Conservation (phyloP, 768 basidiomycete genomes). For the Leccinum variicolor region DNA sequence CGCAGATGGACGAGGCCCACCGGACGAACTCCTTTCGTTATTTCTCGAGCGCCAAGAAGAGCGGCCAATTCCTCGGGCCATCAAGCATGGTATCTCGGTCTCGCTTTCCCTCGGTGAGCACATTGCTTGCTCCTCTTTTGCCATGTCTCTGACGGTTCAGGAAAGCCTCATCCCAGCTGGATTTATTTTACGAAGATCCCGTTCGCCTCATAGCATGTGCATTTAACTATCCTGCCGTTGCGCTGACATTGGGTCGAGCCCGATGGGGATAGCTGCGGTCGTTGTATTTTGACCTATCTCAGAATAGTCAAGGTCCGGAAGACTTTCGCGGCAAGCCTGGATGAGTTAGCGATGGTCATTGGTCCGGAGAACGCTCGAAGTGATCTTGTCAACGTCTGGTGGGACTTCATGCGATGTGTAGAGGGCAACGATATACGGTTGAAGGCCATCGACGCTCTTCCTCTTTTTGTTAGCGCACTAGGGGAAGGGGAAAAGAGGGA, state of each 20-base stretch:
- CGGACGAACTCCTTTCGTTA: slow-evolving; percentile 66
- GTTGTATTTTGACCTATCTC: slow-evolving; percentile 64
- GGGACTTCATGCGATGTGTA: slow-evolving; percentile 48
- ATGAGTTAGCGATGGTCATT: slow-evolving; percentile 85
- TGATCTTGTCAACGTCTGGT: slow-evolving; percentile 75
- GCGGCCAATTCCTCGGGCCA: slow-evolving; percentile 31
- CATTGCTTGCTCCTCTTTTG: not conserved
- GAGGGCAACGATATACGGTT: slow-evolving; percentile 67
- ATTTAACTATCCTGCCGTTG: slow-evolving; percentile 91
- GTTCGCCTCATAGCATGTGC: slow-evolving; percentile 76
- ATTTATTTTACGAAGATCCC: slow-evolving; percentile 58
- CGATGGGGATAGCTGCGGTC: slow-evolving; percentile 75
- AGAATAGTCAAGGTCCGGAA: slow-evolving; percentile 66
- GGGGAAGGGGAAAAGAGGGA: slow-evolving; percentile 43
- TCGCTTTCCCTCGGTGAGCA: slow-evolving; percentile 16
- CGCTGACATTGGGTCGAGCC: slow-evolving; percentile 69
- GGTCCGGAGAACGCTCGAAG: slow-evolving; percentile 61
- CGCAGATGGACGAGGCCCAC: slow-evolving; percentile 59
- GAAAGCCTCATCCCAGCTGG: slow-evolving; percentile 29
- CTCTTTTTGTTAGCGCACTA: slow-evolving; percentile 53
- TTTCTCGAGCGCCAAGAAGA: slow-evolving; percentile 66
- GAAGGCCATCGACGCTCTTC: slow-evolving; percentile 66
- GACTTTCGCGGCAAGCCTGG: slow-evolving; percentile 83
- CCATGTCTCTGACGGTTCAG: slow-evolving; percentile 4
- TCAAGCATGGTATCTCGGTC: slow-evolving; percentile 4